phyloP scores from a whole-genome alignment of 176 grass and related monocot genomes.

The Eleusine indica region DNA sequence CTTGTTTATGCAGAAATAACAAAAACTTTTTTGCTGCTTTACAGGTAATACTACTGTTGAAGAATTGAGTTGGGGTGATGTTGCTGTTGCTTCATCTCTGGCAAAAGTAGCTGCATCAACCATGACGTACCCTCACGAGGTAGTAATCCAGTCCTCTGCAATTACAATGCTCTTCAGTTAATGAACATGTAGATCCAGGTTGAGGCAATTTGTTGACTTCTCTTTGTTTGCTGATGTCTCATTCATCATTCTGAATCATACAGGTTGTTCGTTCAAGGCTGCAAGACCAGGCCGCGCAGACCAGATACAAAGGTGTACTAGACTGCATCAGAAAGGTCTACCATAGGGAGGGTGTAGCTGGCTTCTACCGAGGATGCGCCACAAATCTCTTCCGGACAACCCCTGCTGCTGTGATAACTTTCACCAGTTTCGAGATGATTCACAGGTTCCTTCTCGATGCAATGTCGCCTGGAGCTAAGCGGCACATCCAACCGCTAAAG shows the following conservation, averaged over 20 bases:
- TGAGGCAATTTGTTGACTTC: neutral
- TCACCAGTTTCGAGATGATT: conserved; percentile 99
- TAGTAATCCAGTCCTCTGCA: conserved; percentile 13
- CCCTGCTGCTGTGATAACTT: conserved; percentile 95
- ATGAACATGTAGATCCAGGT: conserved; percentile 8
- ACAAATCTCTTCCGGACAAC: conserved; percentile 93
- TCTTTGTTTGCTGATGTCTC: neutral
- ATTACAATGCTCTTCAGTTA: conserved; percentile 9
- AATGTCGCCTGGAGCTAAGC: conserved; percentile 58
- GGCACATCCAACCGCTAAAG: conserved; percentile 61
- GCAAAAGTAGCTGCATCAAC: conserved; percentile 92
- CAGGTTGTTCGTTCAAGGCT: conserved; percentile 94
- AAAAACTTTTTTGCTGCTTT: conserved; percentile 40
- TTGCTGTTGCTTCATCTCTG: conserved; percentile 93
- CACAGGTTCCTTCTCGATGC: conserved; percentile 71
- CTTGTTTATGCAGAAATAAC: conserved; percentile 34
- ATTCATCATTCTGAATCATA: conserved; percentile 19
- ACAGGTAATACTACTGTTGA: conserved; percentile 91
- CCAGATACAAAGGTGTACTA: conserved; percentile 69
- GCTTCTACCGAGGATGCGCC: conserved; percentile 92
- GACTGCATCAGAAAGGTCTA: conserved; percentile 88
- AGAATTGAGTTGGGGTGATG: conserved; percentile 79
- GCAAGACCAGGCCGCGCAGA: conserved; percentile 83
- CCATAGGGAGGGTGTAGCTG: conserved; percentile 67
- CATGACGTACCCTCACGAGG: conserved; percentile 97